Base-by-base conservation (phyloP, 306 rosid species). In the Purshia tridentata region DNA sequence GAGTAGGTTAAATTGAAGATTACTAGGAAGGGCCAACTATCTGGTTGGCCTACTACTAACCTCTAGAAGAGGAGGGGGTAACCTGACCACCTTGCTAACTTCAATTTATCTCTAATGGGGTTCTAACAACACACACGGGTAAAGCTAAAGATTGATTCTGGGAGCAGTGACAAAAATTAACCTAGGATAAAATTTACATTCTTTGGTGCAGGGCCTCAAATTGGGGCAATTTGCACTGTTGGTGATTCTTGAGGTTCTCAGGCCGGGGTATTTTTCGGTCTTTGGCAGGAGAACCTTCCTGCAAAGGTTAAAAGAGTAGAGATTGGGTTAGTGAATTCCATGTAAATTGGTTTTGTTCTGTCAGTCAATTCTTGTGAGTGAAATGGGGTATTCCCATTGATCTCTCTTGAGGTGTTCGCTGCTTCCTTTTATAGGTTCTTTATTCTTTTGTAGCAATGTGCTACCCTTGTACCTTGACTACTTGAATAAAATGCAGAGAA, bases 131-230 rank as follows among this genome's bases (percentile, higher is more conserved):
- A 88, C 81, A 88, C 83, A 29, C 83, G 72, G 81, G 55, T 67
- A 77, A 76, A 83, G 84, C 77, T 80, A 85, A 80, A 78, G 82
- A 85, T 93, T 82, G 86, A 82, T 85, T 89, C 80, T 50, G 90
- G 91, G 85, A 85, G 94, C 90, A 86, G 96, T 82, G 63, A 86
- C 74, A 51, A 74, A 67, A 46, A 74, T 82, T 94, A 91, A 94
- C 89, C 90, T 54, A 76, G 80, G 84, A 62, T 77, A 80, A 74
- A 78, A 84, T 86, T 85, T 77, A 86, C 83, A 91, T 94, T 94
- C 90, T 93, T 89, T 85, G 89, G 89, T 91, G 96, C 92, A 81
- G 92, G 23, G 86, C 96, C 96, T 85, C 77, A 77, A 81, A 89
- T 84, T 94, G 76, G 89, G 90, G 97, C 81, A 77, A 23, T 77